Conservation (phyloP, 2,329 filamentous ascomycete species). For the Exophiala aquamarina region DNA sequence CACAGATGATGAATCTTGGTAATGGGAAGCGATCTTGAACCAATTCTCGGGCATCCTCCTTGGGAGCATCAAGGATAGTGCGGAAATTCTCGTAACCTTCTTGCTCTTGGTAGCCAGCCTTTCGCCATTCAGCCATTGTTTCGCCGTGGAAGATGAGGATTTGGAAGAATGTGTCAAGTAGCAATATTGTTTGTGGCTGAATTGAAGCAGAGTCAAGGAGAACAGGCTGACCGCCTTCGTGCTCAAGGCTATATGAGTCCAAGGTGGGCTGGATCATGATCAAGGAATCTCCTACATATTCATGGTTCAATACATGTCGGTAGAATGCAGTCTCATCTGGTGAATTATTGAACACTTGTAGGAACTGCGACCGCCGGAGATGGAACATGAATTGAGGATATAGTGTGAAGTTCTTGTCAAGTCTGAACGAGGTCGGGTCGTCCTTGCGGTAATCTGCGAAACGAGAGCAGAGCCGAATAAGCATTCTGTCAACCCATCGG, state of each 20-base stretch:
- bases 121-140: conserved; percentile 96
- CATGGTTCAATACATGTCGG: conserved; percentile 92
- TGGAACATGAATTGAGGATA: conserved; percentile 99
- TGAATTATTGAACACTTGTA: conserved; percentile 99
- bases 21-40: conserved; percentile 98
- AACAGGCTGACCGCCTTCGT: conserved; percentile 90
- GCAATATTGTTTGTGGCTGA: conserved; percentile 86
- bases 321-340: conserved; percentile 99
- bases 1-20: conserved; percentile 96
- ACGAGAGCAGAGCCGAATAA: conserved; percentile 91
- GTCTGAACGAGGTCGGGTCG: conserved; percentile 90
- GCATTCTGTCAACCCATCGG: conserved; percentile 97
- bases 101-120: conserved; percentile 96
- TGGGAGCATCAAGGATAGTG: conserved; percentile 81
- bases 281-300: conserved; percentile 93
- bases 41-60: conserved; percentile 94
- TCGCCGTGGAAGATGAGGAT: conserved; percentile 99
- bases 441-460: conserved; percentile 99
- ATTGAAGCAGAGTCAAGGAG: conserved; percentile 95
- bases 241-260: conserved; percentile 95
- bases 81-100: conserved; percentile 98
- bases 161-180: conserved; percentile 98
- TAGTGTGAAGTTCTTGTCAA: conserved; percentile 98
- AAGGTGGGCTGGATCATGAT: conserved; percentile 99
- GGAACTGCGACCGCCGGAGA: conserved; percentile 90